phyloP scores from a whole-genome alignment of 2,329 filamentous ascomycete species.

The Myriosclerotinia curreyana region DNA sequence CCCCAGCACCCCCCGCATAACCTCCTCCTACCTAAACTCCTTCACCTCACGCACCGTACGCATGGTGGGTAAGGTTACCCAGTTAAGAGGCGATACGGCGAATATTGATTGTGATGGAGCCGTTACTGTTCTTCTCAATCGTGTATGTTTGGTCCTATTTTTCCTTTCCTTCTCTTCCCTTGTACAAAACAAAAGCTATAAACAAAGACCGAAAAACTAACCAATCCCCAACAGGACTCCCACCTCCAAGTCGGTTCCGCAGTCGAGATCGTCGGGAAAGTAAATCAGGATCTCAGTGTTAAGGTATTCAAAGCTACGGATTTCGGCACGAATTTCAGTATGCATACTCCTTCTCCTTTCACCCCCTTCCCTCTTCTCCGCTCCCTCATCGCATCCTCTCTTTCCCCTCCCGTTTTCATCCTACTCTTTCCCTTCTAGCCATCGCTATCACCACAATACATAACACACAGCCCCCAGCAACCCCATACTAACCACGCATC shows the following conservation, averaged over 20 bases:
- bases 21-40: constrained; percentile 71
- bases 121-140: constrained; percentile 70
- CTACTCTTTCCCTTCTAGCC: too few relatives aligned
- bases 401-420: background rate
- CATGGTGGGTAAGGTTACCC: constrained; percentile 78
- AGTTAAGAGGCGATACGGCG: constrained; percentile 77
- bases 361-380: background rate
- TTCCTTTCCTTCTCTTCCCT: background rate
- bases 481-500: background rate
- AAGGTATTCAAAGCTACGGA: constrained; percentile 68
- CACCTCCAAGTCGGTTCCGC: constrained; percentile 68
- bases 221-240: constrained; percentile 53
- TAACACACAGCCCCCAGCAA: background rate
- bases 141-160: constrained; percentile 36
- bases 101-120: constrained; percentile 77
- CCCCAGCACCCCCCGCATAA: constrained; percentile 72
- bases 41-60: constrained; percentile 76
- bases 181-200: background rate
- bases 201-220: background rate
- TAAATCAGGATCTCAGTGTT: constrained; percentile 68
- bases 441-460: too few relatives aligned
- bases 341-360: constrained; percentile 39
- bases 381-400: background rate
- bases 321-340: constrained; percentile 66
- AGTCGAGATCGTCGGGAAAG: constrained; percentile 76